Evolutionary conservation across 768 basidiomycete genomes (phyloP).

Genomic region (Terana coerulea): DNA sequence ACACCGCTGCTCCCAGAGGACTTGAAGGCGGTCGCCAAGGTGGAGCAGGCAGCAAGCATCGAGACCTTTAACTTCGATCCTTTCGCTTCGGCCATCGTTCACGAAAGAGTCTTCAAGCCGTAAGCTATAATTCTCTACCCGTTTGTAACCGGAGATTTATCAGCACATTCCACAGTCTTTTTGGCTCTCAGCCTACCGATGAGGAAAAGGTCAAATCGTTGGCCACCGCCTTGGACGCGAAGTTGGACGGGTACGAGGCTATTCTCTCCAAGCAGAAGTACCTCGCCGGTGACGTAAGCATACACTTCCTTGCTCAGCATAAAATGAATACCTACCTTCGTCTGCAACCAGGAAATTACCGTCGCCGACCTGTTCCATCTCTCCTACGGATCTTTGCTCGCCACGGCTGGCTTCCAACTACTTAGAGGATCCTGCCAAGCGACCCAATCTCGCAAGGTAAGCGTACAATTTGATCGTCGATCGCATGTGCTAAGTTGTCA

Average conservation of each 20-base stretch:
- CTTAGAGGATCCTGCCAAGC: constrained; percentile 28
- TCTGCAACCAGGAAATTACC: constrained; percentile 42
- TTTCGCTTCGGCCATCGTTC: constrained; percentile 33
- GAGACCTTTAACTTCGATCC: constrained; percentile 49
- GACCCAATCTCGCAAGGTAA: constrained; percentile 36
- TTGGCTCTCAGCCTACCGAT: constrained; percentile 28
- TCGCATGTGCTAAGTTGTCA: constrained; percentile 7
- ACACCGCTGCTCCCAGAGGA: constrained; percentile 35
- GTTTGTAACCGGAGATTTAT: constrained; percentile 34
- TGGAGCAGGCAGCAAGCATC: constrained; percentile 34
- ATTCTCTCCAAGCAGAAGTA: constrained; percentile 45
- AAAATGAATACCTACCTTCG: constrained; percentile 54
- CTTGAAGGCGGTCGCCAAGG: constrained; percentile 32
- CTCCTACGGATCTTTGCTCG: constrained; percentile 36
- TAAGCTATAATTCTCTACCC: constrained; percentile 23
- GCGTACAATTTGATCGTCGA: constrained; percentile 17
- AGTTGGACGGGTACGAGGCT: constrained; percentile 50
- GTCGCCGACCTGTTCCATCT: constrained; percentile 59
- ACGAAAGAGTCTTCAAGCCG: constrained; percentile 45
- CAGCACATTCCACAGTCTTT: background rate
- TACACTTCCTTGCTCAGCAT: constrained; percentile 33
- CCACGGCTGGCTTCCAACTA: constrained; percentile 23
- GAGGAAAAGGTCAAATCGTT: constrained; percentile 23
- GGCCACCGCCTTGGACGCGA: background rate
- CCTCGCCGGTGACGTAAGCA: constrained; percentile 28